These are phyloP conservation scores for Solanum bulbocastanum DNA, from an alignment of 257 asterid genomes.

Conservation along the genomic window DNA sequence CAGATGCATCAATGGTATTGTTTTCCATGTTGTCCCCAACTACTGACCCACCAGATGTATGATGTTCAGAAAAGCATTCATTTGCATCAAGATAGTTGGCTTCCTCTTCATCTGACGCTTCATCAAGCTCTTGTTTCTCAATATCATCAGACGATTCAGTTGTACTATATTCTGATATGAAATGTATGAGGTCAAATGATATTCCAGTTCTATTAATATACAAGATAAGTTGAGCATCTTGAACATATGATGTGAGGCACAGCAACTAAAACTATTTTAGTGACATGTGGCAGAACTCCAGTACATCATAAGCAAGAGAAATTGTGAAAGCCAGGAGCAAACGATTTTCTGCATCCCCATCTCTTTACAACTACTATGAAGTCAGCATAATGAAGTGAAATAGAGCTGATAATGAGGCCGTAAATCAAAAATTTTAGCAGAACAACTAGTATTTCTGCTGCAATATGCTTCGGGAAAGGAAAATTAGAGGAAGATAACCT, in stretches of 20 bases:
- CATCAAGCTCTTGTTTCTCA: constrained; percentile 88
- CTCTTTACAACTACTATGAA: neutral
- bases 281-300: neutral
- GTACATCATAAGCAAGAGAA: neutral
- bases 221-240: neutral
- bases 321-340: neutral
- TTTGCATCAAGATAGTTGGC: constrained; percentile 54
- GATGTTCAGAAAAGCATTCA: constrained; percentile 50
- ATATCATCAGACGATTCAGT: constrained; percentile 92
- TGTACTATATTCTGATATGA: constrained; percentile 79
- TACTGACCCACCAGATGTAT: constrained; percentile 18
- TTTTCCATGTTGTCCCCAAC: constrained; percentile 31
- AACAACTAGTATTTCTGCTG: neutral
- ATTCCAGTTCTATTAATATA: neutral
- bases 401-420: neutral
- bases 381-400: neutral
- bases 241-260: neutral
- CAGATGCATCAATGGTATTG: constrained; percentile 7
- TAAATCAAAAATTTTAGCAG: neutral
- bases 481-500: neutral
- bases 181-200: neutral
- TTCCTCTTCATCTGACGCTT: constrained; percentile 85
- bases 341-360: neutral
- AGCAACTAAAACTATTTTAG: neutral
- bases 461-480: neutral